Conservation (phyloP, 2,329 filamentous ascomycete genomes). For the Penicillium verrucosum region DNA sequence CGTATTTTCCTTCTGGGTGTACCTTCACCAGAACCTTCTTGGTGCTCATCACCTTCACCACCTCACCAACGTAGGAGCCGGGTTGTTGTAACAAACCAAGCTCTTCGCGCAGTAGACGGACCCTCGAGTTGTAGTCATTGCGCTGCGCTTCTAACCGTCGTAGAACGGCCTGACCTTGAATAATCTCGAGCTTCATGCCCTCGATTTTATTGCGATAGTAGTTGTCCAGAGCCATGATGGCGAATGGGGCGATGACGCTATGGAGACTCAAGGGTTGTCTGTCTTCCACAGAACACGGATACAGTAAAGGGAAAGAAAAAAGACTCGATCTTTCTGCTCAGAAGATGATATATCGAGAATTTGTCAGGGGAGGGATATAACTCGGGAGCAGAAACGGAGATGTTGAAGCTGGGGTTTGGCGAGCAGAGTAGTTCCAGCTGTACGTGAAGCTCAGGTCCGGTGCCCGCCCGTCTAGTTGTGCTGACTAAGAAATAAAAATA, state of each 20-base stretch:
- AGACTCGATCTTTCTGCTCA: background rate
- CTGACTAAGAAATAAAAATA: constrained; percentile 12
- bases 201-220: constrained; percentile 99
- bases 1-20: constrained; percentile 99
- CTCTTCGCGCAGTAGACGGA: constrained; percentile 91
- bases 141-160: constrained; percentile 94
- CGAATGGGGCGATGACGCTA: constrained; percentile 32
- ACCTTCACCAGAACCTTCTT: constrained; percentile 99
- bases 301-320: background rate
- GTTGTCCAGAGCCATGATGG: constrained; percentile 94
- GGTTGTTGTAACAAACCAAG: constrained; percentile 93
- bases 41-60: constrained; percentile 99
- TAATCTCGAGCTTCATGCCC: constrained; percentile 99
- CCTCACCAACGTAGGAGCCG: constrained; percentile 95
- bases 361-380: background rate
- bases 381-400: background rate
- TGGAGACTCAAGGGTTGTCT: constrained; percentile 12
- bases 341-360: background rate
- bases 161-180: constrained; percentile 94
- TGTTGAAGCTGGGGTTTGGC: constrained; percentile 6
- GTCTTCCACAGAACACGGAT: constrained; percentile 2
- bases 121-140: constrained; percentile 98
- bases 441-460: constrained; percentile 12
- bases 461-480: constrained; percentile 7
- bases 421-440: constrained; percentile 2